Percentiles rank a stretch among this genome's conserved stretches.
These are phyloP conservation scores for Porphyridium purpureum DNA, from an alignment of 23 red algal genomes.

Conservation along the genomic window DNA sequence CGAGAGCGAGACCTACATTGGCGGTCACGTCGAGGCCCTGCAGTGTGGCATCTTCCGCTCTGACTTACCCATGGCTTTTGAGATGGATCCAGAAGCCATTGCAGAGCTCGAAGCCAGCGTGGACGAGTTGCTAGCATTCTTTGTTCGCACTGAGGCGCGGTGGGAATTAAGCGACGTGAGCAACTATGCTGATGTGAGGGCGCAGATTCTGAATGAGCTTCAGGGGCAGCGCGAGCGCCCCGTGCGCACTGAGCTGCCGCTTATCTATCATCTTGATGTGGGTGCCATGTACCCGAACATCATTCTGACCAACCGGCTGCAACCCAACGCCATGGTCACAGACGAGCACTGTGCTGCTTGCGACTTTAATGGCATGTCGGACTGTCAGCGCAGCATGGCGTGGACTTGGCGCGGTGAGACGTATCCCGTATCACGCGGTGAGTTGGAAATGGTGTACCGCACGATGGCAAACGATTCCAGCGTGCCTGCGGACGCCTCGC, in stretches of 20 bases:
- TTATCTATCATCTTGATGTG: slow-evolving; percentile 95
- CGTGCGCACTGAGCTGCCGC: slow-evolving; percentile 28
- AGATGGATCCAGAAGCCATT: slow-evolving; percentile 37
- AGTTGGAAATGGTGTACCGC: slow-evolving; percentile 62
- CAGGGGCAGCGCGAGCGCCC: slow-evolving; percentile 22
- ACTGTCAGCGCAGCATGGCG: slow-evolving; percentile 70
- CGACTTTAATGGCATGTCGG: slow-evolving; percentile 74
- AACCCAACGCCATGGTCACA: slow-evolving; percentile 85
- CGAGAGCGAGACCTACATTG: slow-evolving; percentile 94
- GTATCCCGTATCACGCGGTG: slow-evolving; percentile 77
- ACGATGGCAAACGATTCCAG: slow-evolving; percentile 18
- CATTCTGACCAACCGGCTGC: slow-evolving; percentile 93
- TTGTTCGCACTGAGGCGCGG: slow-evolving; percentile 40
- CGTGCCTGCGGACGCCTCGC: no score
- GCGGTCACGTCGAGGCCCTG: slow-evolving; percentile 96
- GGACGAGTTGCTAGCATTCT: slow-evolving; percentile 44
- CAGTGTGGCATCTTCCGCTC: slow-evolving; percentile 86
- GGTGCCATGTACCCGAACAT: slow-evolving; percentile 99
- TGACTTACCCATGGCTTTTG: slow-evolving; percentile 52
- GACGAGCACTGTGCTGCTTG: slow-evolving; percentile 65
- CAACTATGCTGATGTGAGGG: slow-evolving; percentile 60
- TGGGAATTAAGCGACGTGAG: slow-evolving; percentile 27
- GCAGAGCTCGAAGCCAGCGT: slow-evolving; percentile 40
- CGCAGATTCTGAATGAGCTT: slow-evolving; percentile 21
- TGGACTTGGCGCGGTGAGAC: slow-evolving; percentile 97